Conservation (phyloP, 1,284 basidiomycete genomes). For the Ganoderma multipileum region DNA sequence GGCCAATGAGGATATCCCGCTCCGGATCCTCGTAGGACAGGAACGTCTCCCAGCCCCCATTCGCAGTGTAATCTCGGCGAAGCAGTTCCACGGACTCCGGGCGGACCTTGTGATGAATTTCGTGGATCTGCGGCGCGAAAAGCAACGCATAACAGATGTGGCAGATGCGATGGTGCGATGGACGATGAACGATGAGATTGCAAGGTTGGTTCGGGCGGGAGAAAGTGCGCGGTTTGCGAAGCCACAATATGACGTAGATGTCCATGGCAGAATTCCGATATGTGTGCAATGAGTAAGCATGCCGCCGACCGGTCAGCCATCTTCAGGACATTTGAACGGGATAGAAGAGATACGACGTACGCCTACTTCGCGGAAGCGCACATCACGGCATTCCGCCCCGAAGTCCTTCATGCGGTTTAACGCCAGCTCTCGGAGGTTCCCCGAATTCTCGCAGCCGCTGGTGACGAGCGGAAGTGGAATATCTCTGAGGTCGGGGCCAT, state of each 20-base stretch:
- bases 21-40: conserved; percentile 98
- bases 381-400: conserved; percentile 96
- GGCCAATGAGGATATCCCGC: conserved; percentile 94
- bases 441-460: conserved; percentile 97
- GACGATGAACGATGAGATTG: conserved; percentile 7
- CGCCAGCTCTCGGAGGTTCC: conserved; percentile 95
- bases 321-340: not conserved
- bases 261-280: conserved; percentile 8
- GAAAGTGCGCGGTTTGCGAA: conserved; percentile 14
- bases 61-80: conserved; percentile 95
- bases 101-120: conserved; percentile 97
- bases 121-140: conserved; percentile 75
- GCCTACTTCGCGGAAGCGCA: conserved; percentile 97
- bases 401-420: conserved; percentile 99
- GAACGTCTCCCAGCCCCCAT: conserved; percentile 99
- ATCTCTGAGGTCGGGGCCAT: conserved; percentile 62
- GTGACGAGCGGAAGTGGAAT: conserved; percentile 95
- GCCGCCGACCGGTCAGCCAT: conserved; percentile 8
- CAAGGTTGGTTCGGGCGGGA: conserved; percentile 8
- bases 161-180: conserved; percentile 16
- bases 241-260: not conserved
- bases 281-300: conserved; percentile 13
- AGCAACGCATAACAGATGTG: conserved; percentile 6
- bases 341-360: conserved; percentile 56
- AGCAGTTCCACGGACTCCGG: conserved; percentile 98